These are phyloP conservation scores for Chlamydomonas sp. DNA, from an alignment of 139 green algal genomes.

Conservation along the genomic window DNA sequence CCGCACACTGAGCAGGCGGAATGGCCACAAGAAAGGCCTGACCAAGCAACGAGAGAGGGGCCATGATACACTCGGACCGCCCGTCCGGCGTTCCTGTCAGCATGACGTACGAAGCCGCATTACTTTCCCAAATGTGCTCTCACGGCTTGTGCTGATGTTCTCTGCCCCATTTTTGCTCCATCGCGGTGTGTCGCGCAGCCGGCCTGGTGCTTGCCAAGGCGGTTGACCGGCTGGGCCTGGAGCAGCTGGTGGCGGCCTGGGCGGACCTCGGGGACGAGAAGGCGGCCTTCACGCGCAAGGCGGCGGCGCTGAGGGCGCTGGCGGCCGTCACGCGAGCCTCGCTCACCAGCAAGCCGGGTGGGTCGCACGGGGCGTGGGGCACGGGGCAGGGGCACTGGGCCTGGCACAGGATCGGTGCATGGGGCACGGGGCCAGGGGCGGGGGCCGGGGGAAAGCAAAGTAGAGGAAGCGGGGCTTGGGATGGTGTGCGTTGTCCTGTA, in stretches of 20 bases:
- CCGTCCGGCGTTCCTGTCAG: neutral
- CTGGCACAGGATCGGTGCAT: no score
- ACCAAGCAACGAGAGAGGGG: neutral
- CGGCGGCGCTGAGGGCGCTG: slow-evolving; percentile 50
- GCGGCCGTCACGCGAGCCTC: slow-evolving; percentile 46
- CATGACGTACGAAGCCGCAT: neutral
- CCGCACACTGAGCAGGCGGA: neutral
- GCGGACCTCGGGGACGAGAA: slow-evolving; percentile 41
- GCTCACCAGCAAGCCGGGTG: slow-evolving; percentile 52
- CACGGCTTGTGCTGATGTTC: neutral
- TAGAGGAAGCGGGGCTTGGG: no score
- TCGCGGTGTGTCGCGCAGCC: neutral
- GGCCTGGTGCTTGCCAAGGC: slow-evolving; percentile 46
- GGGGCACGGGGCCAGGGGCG: no score
- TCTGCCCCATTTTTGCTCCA: neutral
- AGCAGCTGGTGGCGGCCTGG: slow-evolving; percentile 48
- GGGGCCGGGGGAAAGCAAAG: no score
- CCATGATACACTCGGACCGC: neutral
- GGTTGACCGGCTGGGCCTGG: slow-evolving; percentile 47
- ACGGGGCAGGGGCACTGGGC: no score
- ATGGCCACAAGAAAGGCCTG: neutral
- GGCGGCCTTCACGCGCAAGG: slow-evolving; percentile 47
- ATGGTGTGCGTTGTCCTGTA: no score
- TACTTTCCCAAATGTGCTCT: neutral
- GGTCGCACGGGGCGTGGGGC: neutral